A percentile compares a stretch with the other conserved stretches of the same genome.
Conservation (phyloP, 2,329 filamentous ascomycete species). For the Zymoseptoria tritici region DNA sequence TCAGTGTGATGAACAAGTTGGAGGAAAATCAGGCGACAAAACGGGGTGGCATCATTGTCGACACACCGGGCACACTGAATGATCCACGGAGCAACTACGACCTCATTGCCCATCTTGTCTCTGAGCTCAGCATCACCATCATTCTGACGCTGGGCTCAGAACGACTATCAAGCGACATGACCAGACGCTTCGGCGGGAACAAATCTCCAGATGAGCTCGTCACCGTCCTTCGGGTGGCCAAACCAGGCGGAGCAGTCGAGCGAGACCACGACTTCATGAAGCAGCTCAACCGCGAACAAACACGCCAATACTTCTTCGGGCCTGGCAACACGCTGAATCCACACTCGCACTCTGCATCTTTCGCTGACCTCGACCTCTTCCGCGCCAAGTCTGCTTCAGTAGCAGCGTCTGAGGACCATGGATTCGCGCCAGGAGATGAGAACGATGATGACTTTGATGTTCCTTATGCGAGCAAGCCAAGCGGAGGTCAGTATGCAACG, state of each 20-base stretch:
- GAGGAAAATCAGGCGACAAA: constrained; percentile 66
- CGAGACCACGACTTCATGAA: constrained; percentile 69
- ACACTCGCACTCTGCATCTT: constrained; percentile 77
- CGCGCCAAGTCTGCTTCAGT: constrained; percentile 18
- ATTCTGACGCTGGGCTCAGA: constrained; percentile 78
- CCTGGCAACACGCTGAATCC: constrained; percentile 66
- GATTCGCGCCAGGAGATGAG: constrained; percentile 35
- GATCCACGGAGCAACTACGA: constrained; percentile 62
- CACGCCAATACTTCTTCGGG: constrained; percentile 93
- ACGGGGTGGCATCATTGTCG: constrained; percentile 73
- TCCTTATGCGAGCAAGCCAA: constrained; percentile 25
- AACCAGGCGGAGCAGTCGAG: constrained; percentile 77
- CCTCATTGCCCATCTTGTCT: constrained; percentile 70
- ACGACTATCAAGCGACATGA: constrained; percentile 65
- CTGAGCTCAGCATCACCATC: constrained; percentile 61
- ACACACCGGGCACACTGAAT: constrained; percentile 66
- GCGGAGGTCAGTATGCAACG: constrained; percentile 2
- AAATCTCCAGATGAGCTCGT: constrained; percentile 54
- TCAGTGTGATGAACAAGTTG: constrained; percentile 69
- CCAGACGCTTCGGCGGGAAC: constrained; percentile 54
- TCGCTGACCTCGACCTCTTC: constrained; percentile 64
- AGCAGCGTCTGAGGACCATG: constrained; percentile 11
- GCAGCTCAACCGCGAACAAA: constrained; percentile 63
- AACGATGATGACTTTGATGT: constrained; percentile 45
- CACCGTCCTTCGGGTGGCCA: constrained; percentile 68